phyloP scores from a whole-genome alignment of 1,139 yeast species.

The Debaryomyces nepalensis region DNA sequence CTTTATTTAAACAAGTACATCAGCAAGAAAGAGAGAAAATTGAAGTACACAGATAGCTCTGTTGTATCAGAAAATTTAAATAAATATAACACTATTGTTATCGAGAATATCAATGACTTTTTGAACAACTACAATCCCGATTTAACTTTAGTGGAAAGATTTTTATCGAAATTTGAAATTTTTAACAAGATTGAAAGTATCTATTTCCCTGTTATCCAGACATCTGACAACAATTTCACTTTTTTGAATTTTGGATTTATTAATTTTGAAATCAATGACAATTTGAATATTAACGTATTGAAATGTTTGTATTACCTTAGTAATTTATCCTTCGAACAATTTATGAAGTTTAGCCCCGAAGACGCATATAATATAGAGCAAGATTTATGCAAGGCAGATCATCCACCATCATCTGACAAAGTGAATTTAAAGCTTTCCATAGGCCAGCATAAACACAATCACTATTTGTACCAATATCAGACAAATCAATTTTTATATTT shows the following conservation, averaged over 20 bases:
- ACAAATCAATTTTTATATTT: slow-evolving; percentile 17
- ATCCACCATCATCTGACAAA: slow-evolving; percentile 10
- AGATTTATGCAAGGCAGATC: slow-evolving; percentile 15
- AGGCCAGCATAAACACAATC: slow-evolving; percentile 48
- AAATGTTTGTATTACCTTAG: slow-evolving; percentile 38
- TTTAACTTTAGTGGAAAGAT: slow-evolving; percentile 24
- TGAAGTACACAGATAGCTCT: slow-evolving; percentile 17
- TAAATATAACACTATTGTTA: slow-evolving; percentile 42
- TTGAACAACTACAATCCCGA: slow-evolving; percentile 26
- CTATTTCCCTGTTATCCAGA: slow-evolving; percentile 43
- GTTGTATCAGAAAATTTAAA: slow-evolving; percentile 23
- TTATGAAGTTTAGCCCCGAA: slow-evolving; percentile 26
- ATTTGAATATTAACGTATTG: slow-evolving; percentile 31
- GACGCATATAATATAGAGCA: slow-evolving; percentile 20
- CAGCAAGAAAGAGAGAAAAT: slow-evolving; percentile 32
- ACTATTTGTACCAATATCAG: slow-evolving; percentile 28
- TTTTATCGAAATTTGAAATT: slow-evolving; percentile 37
- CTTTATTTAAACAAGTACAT: slow-evolving; percentile 35
- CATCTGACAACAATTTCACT: slow-evolving; percentile 23
- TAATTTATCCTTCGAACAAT: slow-evolving; percentile 31
- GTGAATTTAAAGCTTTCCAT: slow-evolving; percentile 33
- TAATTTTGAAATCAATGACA: slow-evolving; percentile 27
- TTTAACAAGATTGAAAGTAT: slow-evolving; percentile 49
- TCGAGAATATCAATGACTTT: slow-evolving; percentile 48
- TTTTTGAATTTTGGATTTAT: slow-evolving; percentile 37